Evolutionary conservation across 352 stramenopile genomes (phyloP).

Genomic region (Phytophthora cactorum): DNA sequence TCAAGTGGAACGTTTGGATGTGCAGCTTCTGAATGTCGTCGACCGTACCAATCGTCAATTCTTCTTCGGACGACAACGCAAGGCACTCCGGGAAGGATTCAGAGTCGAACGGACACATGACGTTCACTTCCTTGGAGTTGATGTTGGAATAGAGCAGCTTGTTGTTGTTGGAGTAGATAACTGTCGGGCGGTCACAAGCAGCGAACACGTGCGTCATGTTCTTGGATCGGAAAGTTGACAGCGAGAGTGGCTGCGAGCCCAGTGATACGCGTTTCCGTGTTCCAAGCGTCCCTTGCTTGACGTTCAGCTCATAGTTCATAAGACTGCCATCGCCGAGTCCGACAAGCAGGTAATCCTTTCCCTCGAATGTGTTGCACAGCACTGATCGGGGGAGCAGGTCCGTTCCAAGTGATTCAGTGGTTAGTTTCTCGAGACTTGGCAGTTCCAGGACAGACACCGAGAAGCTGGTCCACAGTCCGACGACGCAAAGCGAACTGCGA

Average conservation of each 20-base stretch:
- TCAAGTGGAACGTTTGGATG: conserved; percentile 95
- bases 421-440: conserved; percentile 72
- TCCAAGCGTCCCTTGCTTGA: conserved; percentile 48
- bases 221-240: conserved; percentile 93
- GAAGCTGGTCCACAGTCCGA: conserved; percentile 95
- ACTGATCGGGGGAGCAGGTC: conserved; percentile 90
- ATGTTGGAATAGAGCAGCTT: conserved; percentile 98
- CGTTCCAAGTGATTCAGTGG: conserved; percentile 76
- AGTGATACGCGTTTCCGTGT: conserved; percentile 95
- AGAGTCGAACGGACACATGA: conserved; percentile 94
- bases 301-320: conserved; percentile 92
- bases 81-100: conserved; percentile 95
- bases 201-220: conserved; percentile 96
- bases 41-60: conserved; percentile 96
- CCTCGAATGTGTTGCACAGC: conserved; percentile 88
- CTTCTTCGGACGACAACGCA: conserved; percentile 94
- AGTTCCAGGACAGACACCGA: conserved; percentile 89
- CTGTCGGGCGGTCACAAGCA: conserved; percentile 96
- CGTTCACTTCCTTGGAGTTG: conserved; percentile 92
- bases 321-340: conserved; percentile 97
- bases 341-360: conserved; percentile 93
- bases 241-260: conserved; percentile 93
- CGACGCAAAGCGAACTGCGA: conserved; percentile 69
- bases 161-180: conserved; percentile 97
- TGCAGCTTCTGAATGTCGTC: conserved; percentile 99